Evolutionary conservation across 2,329 filamentous ascomycete genomes (phyloP).

Genomic region (Sporothrix curviconia): DNA sequence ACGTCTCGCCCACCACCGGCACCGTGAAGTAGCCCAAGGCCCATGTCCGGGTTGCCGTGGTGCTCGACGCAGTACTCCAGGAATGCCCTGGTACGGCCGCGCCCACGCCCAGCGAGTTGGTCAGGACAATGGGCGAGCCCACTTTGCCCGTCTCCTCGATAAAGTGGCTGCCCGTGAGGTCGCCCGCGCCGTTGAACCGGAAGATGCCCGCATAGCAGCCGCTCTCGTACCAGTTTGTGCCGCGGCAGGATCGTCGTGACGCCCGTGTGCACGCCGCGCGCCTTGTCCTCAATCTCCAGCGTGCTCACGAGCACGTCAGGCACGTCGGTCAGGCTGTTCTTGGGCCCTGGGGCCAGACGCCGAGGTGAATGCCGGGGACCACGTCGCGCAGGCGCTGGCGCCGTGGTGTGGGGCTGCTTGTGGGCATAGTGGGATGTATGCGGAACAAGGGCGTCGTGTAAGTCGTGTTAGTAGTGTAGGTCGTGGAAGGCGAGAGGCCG

Average conservation of each 20-base stretch:
- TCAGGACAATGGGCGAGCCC: conserved; percentile 54
- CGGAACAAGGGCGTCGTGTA: too few relatives aligned
- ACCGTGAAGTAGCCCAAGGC: conserved; percentile 46
- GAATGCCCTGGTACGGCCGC: conserved; percentile 52
- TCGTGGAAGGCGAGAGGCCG: too few relatives aligned
- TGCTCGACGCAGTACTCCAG: conserved; percentile 48
- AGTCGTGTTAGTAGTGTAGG: too few relatives aligned
- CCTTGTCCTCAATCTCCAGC: conserved; percentile 32
- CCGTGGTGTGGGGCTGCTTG: neutral
- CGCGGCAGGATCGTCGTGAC: conserved; percentile 45
- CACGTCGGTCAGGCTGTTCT: conserved; percentile 47
- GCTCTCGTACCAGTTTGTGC: conserved; percentile 34
- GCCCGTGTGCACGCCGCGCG: conserved; percentile 31
- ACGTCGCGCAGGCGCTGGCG: conserved; percentile 36
- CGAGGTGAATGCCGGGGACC: conserved; percentile 38
- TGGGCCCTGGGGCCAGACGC: conserved; percentile 37
- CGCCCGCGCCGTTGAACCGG: conserved; percentile 58
- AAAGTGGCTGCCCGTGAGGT: conserved; percentile 56
- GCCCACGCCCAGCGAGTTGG: conserved; percentile 52
- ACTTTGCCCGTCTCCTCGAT: conserved; percentile 55
- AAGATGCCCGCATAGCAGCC: conserved; percentile 45
- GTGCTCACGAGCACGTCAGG: conserved; percentile 42
- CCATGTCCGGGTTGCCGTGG: conserved; percentile 25
- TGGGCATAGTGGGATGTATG: conserved; percentile 1
- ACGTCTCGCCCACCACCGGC: conserved; percentile 57